Evolutionary conservation across 2,329 filamentous ascomycete genomes (phyloP), one percentile per base, ranked within the genome.

Genomic region (Penicillium sp.): DNA sequence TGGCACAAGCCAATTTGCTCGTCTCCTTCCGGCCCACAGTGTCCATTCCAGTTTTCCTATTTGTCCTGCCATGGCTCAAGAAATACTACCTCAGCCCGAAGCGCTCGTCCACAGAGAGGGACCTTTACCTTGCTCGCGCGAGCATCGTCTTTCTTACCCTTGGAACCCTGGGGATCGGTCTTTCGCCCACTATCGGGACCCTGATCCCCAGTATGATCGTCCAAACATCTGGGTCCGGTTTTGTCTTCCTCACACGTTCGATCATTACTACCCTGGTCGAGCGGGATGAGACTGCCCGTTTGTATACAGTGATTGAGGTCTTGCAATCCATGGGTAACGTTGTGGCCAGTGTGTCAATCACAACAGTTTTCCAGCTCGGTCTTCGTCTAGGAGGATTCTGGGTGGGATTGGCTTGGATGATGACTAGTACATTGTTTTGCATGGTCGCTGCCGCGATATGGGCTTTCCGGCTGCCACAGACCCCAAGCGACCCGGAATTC

Each of bases 221-320:
- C 11, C 80, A 78, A 62, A 79, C 79, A 7, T 69, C 77, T 6
- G 79, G 80, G 7, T 77, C 77, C 0, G 80, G 79, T 1, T 80
- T 79, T 53, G 70, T 73, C 15, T 76, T 76, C 45, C 69, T 79
- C 1, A 76, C 78, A 54, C 75, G 79, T 6, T 77, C 77, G 1
- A 64, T 81, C 11, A 73, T 81, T 33, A 78, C 80, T 4, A 76
- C 78, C 5, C 69, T 80, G 7, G 75, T 81, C 15, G 73, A 78
- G 26, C 76, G 75, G 0, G 74, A 80, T 37, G 72, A 81, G 51
- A 76, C 79, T 3, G 79, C 78, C 6, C 73, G 78, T 11, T 62
- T 82, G 14, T 81, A 80, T 62, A 79, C 78, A 4, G 73, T 80
- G 1, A 75, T 82, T 54, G 77, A 78, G 27, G 76, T 81, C 20